phyloP scores from a whole-genome alignment of 768 basidiomycete species.

The Lactarius quietus region DNA sequence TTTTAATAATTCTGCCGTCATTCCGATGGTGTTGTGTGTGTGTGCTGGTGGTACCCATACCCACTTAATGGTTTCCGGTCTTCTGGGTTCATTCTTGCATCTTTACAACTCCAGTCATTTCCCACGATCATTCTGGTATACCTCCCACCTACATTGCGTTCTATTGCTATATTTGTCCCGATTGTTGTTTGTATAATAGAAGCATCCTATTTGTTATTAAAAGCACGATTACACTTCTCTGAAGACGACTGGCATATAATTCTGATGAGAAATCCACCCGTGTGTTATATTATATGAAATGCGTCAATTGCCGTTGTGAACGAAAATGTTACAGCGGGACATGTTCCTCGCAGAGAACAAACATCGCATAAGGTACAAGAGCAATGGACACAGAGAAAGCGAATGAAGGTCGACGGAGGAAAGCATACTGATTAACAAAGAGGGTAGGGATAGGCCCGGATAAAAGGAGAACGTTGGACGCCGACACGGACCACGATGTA shows the following conservation, averaged over 20 bases:
- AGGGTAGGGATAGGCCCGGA: not conserved
- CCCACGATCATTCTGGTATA: not conserved
- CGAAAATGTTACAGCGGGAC: constrained; percentile 19
- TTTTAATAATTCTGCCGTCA: not conserved
- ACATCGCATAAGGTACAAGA: constrained; percentile 18
- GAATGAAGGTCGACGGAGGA: constrained; percentile 6
- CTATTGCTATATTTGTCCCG: not conserved
- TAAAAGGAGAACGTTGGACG: not conserved
- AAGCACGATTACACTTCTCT: not conserved
- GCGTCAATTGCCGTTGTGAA: constrained; percentile 20
- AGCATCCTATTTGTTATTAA: constrained; percentile 13
- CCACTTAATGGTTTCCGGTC: not conserved
- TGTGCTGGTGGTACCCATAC: not conserved
- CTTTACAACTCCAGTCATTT: not conserved
- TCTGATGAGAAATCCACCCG: not conserved
- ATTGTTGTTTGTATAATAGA: constrained; percentile 18
- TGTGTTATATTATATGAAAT: not conserved
- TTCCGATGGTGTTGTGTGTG: not conserved
- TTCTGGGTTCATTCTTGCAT: not conserved
- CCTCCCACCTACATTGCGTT: constrained; percentile 4
- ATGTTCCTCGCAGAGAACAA: constrained; percentile 5
- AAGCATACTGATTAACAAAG: constrained; percentile 9
- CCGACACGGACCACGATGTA: not conserved
- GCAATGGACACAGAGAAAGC: constrained; percentile 1
- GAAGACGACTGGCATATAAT: not conserved